Conservation (phyloP, 768 basidiomycete genomes). For the Solioccasus polychromus region DNA sequence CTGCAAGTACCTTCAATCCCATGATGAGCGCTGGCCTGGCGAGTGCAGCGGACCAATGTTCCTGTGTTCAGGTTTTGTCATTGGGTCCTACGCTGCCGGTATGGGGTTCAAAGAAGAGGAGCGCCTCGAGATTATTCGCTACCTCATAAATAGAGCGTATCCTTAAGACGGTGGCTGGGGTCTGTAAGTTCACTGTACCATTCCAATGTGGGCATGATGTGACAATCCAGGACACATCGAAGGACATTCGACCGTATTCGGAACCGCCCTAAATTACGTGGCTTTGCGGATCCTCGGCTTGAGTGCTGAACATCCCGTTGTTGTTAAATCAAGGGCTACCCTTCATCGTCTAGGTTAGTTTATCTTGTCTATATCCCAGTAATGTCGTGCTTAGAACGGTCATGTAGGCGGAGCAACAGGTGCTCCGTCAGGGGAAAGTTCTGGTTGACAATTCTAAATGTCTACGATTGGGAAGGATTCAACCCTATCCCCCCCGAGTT, state of each 20-base stretch:
- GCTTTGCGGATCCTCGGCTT: constrained; percentile 85
- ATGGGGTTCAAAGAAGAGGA: constrained; percentile 79
- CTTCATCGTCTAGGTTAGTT: constrained; percentile 77
- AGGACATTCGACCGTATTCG: constrained; percentile 90
- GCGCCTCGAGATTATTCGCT: constrained; percentile 85
- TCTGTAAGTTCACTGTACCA: constrained; percentile 54
- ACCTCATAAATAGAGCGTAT: constrained; percentile 79
- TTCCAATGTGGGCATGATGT: constrained; percentile 51
- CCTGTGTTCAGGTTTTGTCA: constrained; percentile 88
- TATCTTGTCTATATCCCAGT: not conserved
- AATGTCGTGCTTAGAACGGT: not conserved
- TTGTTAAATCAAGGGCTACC: constrained; percentile 74
- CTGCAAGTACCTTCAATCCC: constrained; percentile 84
- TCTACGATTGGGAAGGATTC: constrained; percentile 94
- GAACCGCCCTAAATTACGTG: constrained; percentile 90
- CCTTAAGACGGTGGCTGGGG: constrained; percentile 95
- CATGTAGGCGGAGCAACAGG: constrained; percentile 72
- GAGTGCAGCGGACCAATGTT: constrained; percentile 95
- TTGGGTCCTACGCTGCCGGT: constrained; percentile 89
- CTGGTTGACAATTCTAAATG: constrained; percentile 89
- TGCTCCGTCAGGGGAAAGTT: constrained; percentile 95
- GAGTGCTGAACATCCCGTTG: constrained; percentile 78
- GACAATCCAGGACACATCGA: constrained; percentile 66
- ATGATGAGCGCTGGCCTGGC: constrained; percentile 92
- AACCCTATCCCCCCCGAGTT: constrained; percentile 65